These are phyloP conservation scores for Hirschfeldia incana DNA, from an alignment of 345 rosid genomes.

Conservation along the genomic window DNA sequence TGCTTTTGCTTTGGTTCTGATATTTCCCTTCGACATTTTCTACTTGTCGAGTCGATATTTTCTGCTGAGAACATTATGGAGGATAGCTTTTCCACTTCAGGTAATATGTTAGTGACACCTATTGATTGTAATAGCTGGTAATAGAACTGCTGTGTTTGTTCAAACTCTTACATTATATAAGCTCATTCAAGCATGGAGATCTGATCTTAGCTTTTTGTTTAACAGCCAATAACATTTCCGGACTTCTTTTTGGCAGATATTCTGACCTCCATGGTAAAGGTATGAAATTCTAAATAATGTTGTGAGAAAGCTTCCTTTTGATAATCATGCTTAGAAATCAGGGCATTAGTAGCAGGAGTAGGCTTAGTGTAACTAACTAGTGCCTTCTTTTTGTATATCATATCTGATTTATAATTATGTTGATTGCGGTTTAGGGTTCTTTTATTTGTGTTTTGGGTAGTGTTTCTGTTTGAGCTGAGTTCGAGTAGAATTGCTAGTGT, in stretches of 20 bases:
- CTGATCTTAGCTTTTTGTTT: slow-evolving; percentile 27
- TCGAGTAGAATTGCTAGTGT: slow-evolving; percentile 6
- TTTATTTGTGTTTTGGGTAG: neutral
- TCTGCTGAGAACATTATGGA: slow-evolving; percentile 87
- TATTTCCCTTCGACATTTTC: slow-evolving; percentile 95
- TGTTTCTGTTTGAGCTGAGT: neutral
- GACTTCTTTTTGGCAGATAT: slow-evolving; percentile 98
- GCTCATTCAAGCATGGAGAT: neutral
- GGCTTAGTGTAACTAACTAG: neutral
- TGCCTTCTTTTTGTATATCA: neutral
- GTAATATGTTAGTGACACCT: slow-evolving; percentile 46
- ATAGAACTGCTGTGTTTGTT: neutral
- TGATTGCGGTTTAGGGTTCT: slow-evolving; percentile 26
- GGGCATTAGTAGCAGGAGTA: slow-evolving; percentile 2
- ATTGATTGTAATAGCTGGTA: neutral
- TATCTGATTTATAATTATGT: neutral
- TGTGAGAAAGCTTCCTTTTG: slow-evolving; percentile 7
- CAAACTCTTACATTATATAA: neutral
- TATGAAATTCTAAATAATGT: slow-evolving; percentile 32
- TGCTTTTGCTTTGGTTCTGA: slow-evolving; percentile 71
- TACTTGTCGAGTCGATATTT: slow-evolving; percentile 83
- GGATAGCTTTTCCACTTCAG: slow-evolving; percentile 90
- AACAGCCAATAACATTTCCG: slow-evolving; percentile 88
- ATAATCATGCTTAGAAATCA: neutral
- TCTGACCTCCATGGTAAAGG: slow-evolving; percentile 97